Evolutionary conservation across 2,329 filamentous ascomycete genomes (phyloP), one percentile per base, ranked within the genome.

Genomic region (Magnaporthiopsis rhizophila): DNA sequence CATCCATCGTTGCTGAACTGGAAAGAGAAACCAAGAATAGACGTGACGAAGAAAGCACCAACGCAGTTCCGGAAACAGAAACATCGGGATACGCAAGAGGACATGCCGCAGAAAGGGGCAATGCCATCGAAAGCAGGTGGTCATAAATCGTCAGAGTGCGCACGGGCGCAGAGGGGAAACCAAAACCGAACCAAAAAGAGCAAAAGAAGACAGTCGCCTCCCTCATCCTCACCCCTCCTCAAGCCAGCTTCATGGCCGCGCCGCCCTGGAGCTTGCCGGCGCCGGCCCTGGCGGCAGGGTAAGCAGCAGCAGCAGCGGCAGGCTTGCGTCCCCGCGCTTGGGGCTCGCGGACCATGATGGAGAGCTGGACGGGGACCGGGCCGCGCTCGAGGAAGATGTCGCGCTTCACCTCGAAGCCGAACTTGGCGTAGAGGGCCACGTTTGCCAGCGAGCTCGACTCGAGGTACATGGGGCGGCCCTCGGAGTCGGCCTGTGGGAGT

Each of bases 301-400:
- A 62, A 36, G 61, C 30, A 30, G 30, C 30, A 30, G 30, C 30
- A 26, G 26, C 26, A 30, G 30, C 30, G 4, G 30, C 30, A 30
- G 30, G 30, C 30, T 30, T 30, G 30, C 30, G 30, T 30, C 30
- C 30, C 30, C 30, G 30, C 1, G 30, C 4, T 5, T 69, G 78
- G 62, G 90, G 89, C 79, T 92, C 89, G 66, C 90, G 82, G 63
- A 94, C 88, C 91, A 96, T 96, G 76, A 92, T 89, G 72, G 90
- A 89, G 74, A 94, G 78, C 65, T 80, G 80, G 62, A 93, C 82
- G 34, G 88, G 84, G 66, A 81, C 79, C 34, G 76, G 74, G 12
- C 80, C 85, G 62, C 87, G 78, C 71, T 81, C 78, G 70, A 93
- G 78, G 72, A 83, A 80, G 68, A 94, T 83, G 69, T 86, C 83